Evolutionary conservation across 148 eudicot species (phyloP).

Genomic region (Fagopyrum esculentum): DNA sequence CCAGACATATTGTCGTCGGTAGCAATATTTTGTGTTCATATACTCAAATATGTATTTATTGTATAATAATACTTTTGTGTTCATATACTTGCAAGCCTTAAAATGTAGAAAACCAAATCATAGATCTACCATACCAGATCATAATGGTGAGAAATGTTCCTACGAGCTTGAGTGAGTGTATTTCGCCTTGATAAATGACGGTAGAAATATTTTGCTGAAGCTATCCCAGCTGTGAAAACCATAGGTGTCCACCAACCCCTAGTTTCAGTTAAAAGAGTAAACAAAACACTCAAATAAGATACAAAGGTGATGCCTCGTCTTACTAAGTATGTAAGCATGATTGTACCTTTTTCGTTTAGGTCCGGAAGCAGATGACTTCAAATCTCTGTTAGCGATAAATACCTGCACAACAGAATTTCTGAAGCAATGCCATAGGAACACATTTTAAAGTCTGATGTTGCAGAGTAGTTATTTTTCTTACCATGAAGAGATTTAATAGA

Average conservation of each 20-base stretch:
- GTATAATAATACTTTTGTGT: too few relatives aligned
- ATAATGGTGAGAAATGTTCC: constrained; percentile 93
- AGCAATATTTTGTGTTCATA: too few relatives aligned
- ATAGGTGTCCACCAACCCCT: constrained; percentile 99
- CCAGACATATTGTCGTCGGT: too few relatives aligned
- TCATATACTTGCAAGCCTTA: not conserved
- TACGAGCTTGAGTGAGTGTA: constrained; percentile 78
- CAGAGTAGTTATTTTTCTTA: not conserved
- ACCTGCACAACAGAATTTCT: constrained; percentile 34
- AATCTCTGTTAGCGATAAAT: constrained; percentile 64
- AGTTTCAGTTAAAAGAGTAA: constrained; percentile 4
- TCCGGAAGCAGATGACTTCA: constrained; percentile 31
- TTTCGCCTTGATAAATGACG: constrained; percentile 72
- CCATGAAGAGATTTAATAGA: too few relatives aligned
- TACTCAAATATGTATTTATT: too few relatives aligned
- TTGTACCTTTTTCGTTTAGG: constrained; percentile 39
- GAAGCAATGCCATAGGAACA: constrained; percentile 2
- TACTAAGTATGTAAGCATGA: not conserved
- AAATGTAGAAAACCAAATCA: not conserved
- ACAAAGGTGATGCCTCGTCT: not conserved
- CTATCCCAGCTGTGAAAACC: constrained; percentile 70
- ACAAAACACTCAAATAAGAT: not conserved
- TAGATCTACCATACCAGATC: constrained; percentile 51
- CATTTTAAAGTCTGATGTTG: not conserved
- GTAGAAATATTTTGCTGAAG: constrained; percentile 83